phyloP scores from a whole-genome alignment of 2,329 filamentous ascomycete genomes.

The Blastomyces emzantsi region DNA sequence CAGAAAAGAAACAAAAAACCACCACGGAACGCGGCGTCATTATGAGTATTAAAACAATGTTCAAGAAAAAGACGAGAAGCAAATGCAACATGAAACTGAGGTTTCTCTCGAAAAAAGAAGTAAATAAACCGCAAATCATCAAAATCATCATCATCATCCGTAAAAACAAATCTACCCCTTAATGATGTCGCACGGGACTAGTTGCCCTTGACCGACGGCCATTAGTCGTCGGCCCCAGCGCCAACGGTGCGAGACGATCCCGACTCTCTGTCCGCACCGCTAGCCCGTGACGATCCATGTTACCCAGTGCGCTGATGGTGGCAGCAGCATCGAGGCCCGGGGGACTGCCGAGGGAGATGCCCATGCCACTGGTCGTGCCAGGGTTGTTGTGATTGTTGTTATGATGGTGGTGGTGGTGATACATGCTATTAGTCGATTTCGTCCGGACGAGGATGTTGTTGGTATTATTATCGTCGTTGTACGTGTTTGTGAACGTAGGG shows the following conservation, averaged over 20 bases:
- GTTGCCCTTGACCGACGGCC: slow-evolving; percentile 37
- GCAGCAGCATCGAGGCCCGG: not conserved
- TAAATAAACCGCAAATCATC: slow-evolving; percentile 2
- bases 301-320: slow-evolving; percentile 8
- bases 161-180: slow-evolving; percentile 6
- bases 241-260: slow-evolving; percentile 58
- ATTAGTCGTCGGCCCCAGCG: slow-evolving; percentile 41
- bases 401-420: not conserved
- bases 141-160: not conserved
- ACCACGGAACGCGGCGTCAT: not conserved
- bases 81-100: not conserved
- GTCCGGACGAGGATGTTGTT: slow-evolving; percentile 5
- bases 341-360: not conserved
- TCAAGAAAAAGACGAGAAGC: not conserved
- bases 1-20: no score
- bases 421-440: slow-evolving; percentile 18
- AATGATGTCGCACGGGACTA: slow-evolving; percentile 37
- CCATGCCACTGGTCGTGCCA: no score
- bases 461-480: not conserved
- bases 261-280: slow-evolving; percentile 77
- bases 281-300: slow-evolving; percentile 59
- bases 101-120: not conserved
- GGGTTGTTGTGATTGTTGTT: slow-evolving; percentile 2
- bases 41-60: not conserved
- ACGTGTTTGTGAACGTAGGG: not conserved